phyloP scores from a whole-genome alignment of 805 yeast genomes.

The Hanseniaspora lindneri region DNA sequence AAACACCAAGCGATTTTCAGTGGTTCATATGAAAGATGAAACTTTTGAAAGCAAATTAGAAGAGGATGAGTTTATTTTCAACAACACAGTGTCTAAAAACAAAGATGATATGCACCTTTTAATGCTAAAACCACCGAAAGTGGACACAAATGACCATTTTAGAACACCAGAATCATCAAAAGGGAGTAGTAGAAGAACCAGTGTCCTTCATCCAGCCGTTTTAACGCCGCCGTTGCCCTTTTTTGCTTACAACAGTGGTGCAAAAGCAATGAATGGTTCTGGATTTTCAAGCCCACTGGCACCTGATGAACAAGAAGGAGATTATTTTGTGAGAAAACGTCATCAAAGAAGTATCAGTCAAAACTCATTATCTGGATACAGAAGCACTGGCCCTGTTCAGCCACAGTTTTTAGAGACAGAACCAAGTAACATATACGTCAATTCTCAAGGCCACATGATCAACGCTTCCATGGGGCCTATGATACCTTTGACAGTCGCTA shows the following conservation, averaged over 20 bases:
- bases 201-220: too few species aligned
- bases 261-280: too few species aligned
- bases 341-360: background rate
- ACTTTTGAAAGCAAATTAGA: background rate
- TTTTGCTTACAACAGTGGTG: too few species aligned
- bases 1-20: background rate
- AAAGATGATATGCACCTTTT: background rate
- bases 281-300: background rate
- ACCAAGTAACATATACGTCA: background rate
- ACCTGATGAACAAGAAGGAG: background rate
- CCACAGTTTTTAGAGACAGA: conserved; percentile 4
- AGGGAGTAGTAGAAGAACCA: background rate
- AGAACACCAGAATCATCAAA: background rate
- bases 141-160: background rate
- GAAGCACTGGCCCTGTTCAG: background rate
- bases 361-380: background rate
- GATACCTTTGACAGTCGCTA: conserved; percentile 20
- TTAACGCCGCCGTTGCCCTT: too few species aligned
- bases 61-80: background rate
- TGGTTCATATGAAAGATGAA: background rate
- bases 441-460: background rate
- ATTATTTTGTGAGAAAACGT: background rate
- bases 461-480: background rate
- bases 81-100: too few species aligned
- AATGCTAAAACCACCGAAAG: background rate